These are phyloP conservation scores for Plectosphaerella cucumerina DNA, from an alignment of 2,329 filamentous ascomycete species.

Conservation along the genomic window DNA sequence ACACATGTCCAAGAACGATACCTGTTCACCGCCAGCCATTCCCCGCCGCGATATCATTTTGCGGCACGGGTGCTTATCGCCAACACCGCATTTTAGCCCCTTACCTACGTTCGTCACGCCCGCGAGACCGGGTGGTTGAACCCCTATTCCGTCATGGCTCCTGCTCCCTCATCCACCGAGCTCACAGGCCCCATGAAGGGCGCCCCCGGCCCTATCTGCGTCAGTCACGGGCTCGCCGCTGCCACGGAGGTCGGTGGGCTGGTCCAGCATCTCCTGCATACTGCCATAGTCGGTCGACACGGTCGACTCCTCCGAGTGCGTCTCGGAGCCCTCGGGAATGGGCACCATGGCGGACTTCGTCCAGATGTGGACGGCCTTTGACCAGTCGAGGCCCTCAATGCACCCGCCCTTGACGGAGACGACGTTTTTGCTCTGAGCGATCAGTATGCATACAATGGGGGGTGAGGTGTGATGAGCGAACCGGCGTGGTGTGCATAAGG, in stretches of 20 bases:
- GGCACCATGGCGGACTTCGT: conserved; percentile 63
- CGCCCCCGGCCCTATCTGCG: not conserved
- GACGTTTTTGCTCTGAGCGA: conserved; percentile 47
- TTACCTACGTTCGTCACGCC: too few relatives aligned
- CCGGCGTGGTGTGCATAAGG: conserved; percentile 57
- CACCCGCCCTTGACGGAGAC: conserved; percentile 66
- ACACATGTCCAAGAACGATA: too few relatives aligned
- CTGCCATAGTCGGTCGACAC: conserved; percentile 25
- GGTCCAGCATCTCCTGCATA: conserved; percentile 42
- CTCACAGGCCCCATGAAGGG: conserved; percentile 21
- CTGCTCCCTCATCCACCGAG: conserved; percentile 14
- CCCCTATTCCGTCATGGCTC: too few relatives aligned
- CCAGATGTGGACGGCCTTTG: conserved; percentile 61
- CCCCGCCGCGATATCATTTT: too few relatives aligned
- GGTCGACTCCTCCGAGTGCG: conserved; percentile 49
- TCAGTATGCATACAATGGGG: not conserved
- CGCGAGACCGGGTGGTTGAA: too few relatives aligned
- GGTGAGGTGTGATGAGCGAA: conserved; percentile 24
- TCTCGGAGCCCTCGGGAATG: conserved; percentile 61
- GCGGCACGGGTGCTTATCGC: too few relatives aligned
- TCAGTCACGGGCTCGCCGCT: conserved; percentile 18
- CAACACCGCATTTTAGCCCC: too few relatives aligned
- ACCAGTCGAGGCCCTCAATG: conserved; percentile 59
- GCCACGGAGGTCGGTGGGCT: conserved; percentile 34
- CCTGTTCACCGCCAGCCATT: too few relatives aligned